Percentiles rank a stretch among this genome's conserved stretches.
phyloP scores from a whole-genome alignment of 352 stramenopile species.

The Globisporangium viniferum region DNA sequence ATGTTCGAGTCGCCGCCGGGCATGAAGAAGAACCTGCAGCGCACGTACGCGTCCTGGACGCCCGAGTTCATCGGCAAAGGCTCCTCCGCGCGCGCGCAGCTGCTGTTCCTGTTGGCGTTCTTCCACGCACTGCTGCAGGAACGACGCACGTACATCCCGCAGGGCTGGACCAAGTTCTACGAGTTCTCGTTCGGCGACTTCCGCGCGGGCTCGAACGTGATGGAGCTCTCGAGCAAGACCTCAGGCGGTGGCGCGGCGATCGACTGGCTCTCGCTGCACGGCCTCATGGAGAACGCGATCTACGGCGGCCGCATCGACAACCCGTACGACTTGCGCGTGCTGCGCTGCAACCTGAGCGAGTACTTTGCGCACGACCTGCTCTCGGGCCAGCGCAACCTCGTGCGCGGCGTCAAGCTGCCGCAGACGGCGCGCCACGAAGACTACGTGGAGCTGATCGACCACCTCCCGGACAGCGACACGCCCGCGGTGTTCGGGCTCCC shows the following conservation, averaged over 20 bases:
- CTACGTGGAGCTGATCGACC: conserved; percentile 69
- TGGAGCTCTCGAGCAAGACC: conserved; percentile 70
- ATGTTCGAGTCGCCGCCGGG: conserved; percentile 94
- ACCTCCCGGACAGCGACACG: conserved; percentile 64
- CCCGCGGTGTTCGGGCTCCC: conserved; percentile 90
- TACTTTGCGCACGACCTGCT: conserved; percentile 88
- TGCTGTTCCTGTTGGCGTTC: conserved; percentile 88
- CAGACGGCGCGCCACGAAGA: conserved; percentile 60
- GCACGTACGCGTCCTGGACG: conserved; percentile 88
- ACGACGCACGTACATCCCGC: conserved; percentile 91
- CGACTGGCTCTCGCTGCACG: conserved; percentile 91
- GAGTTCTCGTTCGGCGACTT: conserved; percentile 95
- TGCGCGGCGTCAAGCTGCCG: conserved; percentile 71
- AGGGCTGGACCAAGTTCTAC: conserved; percentile 97
- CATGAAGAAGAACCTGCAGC: conserved; percentile 95
- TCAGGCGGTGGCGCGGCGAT: conserved; percentile 30
- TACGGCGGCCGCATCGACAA: conserved; percentile 95
- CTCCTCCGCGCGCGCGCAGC: conserved; percentile 41
- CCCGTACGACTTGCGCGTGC: conserved; percentile 88
- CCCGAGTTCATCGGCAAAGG: conserved; percentile 65
- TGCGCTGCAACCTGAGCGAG: conserved; percentile 81
- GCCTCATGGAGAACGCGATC: conserved; percentile 95
- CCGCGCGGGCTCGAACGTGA: conserved; percentile 89
- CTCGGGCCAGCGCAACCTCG: conserved; percentile 52
- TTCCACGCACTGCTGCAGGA: conserved; percentile 89